phyloP scores from a whole-genome alignment of 2,329 filamentous ascomycete genomes.

The Cladorrhinum sp. region DNA sequence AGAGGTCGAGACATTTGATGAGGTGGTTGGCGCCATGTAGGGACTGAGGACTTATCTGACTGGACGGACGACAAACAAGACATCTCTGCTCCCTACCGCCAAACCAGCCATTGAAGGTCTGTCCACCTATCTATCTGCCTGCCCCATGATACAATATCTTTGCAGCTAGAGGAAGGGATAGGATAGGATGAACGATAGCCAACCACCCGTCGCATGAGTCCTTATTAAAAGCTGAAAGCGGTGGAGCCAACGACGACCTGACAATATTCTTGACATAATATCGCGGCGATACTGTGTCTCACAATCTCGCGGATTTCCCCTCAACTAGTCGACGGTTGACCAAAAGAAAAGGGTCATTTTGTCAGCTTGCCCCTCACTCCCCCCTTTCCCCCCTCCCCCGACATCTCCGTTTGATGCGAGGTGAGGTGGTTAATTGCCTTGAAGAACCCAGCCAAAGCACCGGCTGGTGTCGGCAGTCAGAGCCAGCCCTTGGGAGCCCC shows the following conservation, averaged over 20 bases:
- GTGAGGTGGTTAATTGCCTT: background rate
- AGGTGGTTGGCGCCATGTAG: background rate
- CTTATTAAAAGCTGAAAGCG: background rate
- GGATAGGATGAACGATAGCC: background rate
- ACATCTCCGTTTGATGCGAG: background rate
- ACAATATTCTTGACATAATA: background rate
- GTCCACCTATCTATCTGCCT: background rate
- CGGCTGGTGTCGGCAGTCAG: slow-evolving; percentile 18
- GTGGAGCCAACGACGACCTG: background rate
- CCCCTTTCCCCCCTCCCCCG: background rate
- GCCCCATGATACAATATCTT: background rate
- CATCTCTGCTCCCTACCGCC: background rate
- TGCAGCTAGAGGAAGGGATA: background rate
- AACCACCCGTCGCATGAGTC: background rate
- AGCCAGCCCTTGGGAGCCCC: slow-evolving; percentile 9
- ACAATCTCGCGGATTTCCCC: background rate
- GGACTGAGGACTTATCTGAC: background rate
- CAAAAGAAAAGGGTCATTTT: background rate
- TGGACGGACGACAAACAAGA: background rate
- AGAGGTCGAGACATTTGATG: background rate
- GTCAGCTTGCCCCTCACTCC: background rate
- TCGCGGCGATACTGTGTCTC: background rate
- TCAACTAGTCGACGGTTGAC: background rate
- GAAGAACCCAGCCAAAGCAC: background rate
- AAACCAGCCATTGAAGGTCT: background rate